Conservation (phyloP, 1,139 yeast genomes). For the Scheffersomyces cryptocercus region DNA sequence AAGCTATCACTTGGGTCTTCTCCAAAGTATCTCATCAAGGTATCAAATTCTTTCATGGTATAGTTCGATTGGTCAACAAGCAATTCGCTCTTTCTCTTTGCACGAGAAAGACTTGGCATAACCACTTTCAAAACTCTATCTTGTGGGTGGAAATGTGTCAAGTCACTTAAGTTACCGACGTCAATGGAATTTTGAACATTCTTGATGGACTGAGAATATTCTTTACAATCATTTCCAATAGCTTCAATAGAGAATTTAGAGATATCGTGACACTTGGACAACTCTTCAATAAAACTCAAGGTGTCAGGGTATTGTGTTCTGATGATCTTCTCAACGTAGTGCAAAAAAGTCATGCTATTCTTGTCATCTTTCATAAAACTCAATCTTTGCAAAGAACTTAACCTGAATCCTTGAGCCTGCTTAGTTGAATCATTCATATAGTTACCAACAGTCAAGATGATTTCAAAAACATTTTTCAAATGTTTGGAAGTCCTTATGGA, state of each 20-base stretch:
- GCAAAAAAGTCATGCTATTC: conserved; percentile 76
- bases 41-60: conserved; percentile 68
- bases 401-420: conserved; percentile 79
- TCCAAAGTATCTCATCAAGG: conserved; percentile 72
- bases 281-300: conserved; percentile 58
- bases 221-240: conserved; percentile 60
- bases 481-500: conserved; percentile 58
- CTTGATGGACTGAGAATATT: conserved; percentile 55
- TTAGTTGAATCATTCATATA: conserved; percentile 80
- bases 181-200: conserved; percentile 75
- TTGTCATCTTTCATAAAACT: conserved; percentile 77
- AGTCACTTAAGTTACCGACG: conserved; percentile 74
- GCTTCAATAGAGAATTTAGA: conserved; percentile 71
- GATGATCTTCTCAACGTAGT: conserved; percentile 74
- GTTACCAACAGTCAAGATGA: conserved; percentile 79
- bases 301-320: conserved; percentile 69
- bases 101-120: conserved; percentile 65
- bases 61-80: conserved; percentile 62
- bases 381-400: conserved; percentile 71
- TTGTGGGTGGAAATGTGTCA: conserved; percentile 71
- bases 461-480: conserved; percentile 67
- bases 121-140: conserved; percentile 66
- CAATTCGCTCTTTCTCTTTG: conserved; percentile 65
- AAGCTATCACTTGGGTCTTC: conserved; percentile 74
- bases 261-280: conserved; percentile 58